Evolutionary conservation across 257 asterid genomes (phyloP).

Genomic region (Solanum piurae): DNA sequence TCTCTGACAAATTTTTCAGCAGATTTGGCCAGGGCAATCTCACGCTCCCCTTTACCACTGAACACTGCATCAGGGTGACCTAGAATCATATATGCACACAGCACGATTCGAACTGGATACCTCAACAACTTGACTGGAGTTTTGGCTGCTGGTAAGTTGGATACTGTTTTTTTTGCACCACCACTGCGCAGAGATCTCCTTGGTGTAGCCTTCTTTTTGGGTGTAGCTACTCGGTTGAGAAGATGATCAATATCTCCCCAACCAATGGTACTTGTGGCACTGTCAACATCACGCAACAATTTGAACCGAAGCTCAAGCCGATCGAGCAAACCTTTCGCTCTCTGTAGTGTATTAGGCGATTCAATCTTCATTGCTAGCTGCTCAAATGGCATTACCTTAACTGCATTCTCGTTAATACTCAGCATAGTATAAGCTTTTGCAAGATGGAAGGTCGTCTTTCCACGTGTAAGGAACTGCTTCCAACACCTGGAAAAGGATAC

Average conservation of each 20-base stretch:
- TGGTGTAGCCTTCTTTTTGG: slow-evolving; percentile 41
- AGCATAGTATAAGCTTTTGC: slow-evolving; percentile 50
- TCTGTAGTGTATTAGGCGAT: slow-evolving; percentile 49
- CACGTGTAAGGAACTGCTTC: slow-evolving; percentile 41
- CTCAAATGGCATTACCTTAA: slow-evolving; percentile 80
- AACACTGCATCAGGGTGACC: slow-evolving; percentile 96
- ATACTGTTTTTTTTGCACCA: slow-evolving; percentile 17
- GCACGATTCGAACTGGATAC: slow-evolving; percentile 78
- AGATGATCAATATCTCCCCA: slow-evolving; percentile 83
- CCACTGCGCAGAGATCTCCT: slow-evolving; percentile 33
- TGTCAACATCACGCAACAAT: slow-evolving; percentile 28
- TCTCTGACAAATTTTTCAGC: slow-evolving; percentile 71
- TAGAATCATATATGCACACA: slow-evolving; percentile 79
- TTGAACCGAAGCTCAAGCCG: slow-evolving; percentile 62
- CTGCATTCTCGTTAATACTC: slow-evolving; percentile 54
- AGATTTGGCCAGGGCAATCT: slow-evolving; percentile 55
- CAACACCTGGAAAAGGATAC: slow-evolving; percentile 46
- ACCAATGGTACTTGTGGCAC: slow-evolving; percentile 25
- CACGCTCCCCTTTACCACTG: slow-evolving; percentile 84
- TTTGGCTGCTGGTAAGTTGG: slow-evolving; percentile 21
- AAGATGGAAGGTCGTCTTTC: slow-evolving; percentile 49
- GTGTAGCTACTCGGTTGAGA: slow-evolving; percentile 76
- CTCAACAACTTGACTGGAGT: slow-evolving; percentile 37
- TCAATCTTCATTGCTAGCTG: slow-evolving; percentile 70
- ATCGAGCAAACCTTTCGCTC: slow-evolving; percentile 64